Percentiles rank a stretch among this genome's conserved stretches.
phyloP scores from a whole-genome alignment of 768 basidiomycete species.

The Cytidiella melzeri region DNA sequence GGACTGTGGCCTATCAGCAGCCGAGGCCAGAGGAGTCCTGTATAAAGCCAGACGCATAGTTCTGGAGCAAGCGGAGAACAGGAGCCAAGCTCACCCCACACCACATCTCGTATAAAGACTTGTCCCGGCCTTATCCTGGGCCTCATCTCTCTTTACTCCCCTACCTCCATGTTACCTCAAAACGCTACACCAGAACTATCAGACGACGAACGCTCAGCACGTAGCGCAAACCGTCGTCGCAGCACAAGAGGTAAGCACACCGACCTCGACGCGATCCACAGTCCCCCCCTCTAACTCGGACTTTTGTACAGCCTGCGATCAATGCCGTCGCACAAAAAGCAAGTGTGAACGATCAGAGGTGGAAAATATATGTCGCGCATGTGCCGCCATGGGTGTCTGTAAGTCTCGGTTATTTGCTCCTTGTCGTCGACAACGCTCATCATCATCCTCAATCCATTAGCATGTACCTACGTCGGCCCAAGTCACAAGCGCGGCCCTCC shows the following conservation, averaged over 20 bases:
- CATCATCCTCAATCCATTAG: conserved; percentile 7
- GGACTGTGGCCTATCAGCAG: no score
- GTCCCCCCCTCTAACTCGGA: not conserved
- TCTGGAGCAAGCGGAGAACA: not conserved
- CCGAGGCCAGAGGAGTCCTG: no score
- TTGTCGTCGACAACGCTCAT: not conserved
- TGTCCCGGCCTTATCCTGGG: not conserved
- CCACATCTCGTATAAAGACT: conserved; percentile 5
- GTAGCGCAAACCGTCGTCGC: conserved; percentile 13
- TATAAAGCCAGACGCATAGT: no score
- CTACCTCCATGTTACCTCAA: conserved; percentile 16
- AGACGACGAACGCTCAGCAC: conserved; percentile 19
- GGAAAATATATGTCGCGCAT: conserved; percentile 25
- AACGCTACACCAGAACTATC: conserved; percentile 20
- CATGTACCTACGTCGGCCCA: conserved; percentile 23
- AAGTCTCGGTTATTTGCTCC: conserved; percentile 9
- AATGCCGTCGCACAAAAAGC: conserved; percentile 32
- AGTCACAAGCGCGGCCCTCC: conserved; percentile 30
- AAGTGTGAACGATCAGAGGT: conserved; percentile 27
- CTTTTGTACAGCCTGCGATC: conserved; percentile 27
- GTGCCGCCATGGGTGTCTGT: conserved; percentile 23
- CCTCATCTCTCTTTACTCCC: not conserved
- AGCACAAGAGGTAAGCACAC: conserved; percentile 21
- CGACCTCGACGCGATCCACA: not conserved
- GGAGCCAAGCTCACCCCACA: not conserved